Evolutionary conservation across 768 basidiomycete species (phyloP).

Genomic region (Gyrodon lividus): DNA sequence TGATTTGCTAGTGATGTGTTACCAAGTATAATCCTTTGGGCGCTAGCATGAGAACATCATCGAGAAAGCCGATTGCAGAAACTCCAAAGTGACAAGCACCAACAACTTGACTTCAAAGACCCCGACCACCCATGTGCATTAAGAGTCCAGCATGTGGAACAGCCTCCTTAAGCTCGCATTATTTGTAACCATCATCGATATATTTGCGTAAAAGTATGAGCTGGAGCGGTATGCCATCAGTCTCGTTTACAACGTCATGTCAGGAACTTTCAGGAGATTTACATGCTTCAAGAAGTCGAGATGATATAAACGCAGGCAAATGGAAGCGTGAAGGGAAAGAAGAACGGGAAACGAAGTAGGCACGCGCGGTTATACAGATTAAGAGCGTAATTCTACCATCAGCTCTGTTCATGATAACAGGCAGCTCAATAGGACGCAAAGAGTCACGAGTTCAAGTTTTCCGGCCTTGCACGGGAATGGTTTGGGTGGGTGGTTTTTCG

Average conservation of each 20-base stretch:
- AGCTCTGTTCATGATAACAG: neutral
- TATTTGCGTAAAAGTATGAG: slow-evolving; percentile 12
- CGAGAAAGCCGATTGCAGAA: neutral
- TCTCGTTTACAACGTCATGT: slow-evolving; percentile 3
- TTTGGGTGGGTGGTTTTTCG: neutral
- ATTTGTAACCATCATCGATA: neutral
- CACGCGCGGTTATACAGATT: neutral
- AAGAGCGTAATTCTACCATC: neutral
- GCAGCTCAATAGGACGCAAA: slow-evolving; percentile 1
- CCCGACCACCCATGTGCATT: slow-evolving; percentile 30
- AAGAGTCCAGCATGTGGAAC: slow-evolving; percentile 3
- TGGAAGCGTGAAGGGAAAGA: neutral
- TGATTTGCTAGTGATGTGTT: slow-evolving; percentile 13
- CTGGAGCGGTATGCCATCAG: slow-evolving; percentile 1
- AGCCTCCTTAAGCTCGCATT: too few species aligned
- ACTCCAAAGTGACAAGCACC: neutral
- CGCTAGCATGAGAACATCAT: neutral
- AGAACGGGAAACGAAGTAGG: neutral
- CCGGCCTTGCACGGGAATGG: neutral
- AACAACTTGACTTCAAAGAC: slow-evolving; percentile 8
- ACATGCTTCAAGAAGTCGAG: neutral
- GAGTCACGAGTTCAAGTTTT: neutral
- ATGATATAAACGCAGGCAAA: neutral
- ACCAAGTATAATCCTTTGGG: slow-evolving; percentile 21
- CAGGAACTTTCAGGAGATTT: neutral